These are phyloP conservation scores for Trametopsis cervina DNA, from an alignment of 768 basidiomycete genomes.

Conservation along the genomic window DNA sequence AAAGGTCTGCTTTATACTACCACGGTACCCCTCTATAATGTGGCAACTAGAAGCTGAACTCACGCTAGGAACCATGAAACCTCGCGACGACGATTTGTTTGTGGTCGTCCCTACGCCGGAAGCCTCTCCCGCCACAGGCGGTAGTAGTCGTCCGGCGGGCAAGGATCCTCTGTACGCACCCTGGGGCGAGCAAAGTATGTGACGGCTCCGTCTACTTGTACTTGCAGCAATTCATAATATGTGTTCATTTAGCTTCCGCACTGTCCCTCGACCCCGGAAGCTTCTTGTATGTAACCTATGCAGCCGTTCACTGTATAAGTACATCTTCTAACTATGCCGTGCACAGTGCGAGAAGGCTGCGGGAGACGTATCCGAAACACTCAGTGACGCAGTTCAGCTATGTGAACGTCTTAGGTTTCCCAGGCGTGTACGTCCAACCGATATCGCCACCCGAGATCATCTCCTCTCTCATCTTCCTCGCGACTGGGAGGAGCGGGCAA, in stretches of 20 bases:
- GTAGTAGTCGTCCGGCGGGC: not conserved
- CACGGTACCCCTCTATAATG: no score
- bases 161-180: slow-evolving; percentile 37
- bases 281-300: slow-evolving; percentile 32
- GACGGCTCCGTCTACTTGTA: no score
- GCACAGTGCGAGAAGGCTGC: slow-evolving; percentile 39
- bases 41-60: no score
- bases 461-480: slow-evolving; percentile 40
- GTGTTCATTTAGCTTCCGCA: slow-evolving; percentile 37
- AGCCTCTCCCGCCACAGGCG: not conserved
- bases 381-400: slow-evolving; percentile 51
- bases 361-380: slow-evolving; percentile 53
- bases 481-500: slow-evolving; percentile 33
- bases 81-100: slow-evolving; percentile 7
- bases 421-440: slow-evolving; percentile 39
- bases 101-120: slow-evolving; percentile 11
- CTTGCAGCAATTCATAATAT: no score
- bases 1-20: not conserved
- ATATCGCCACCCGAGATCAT: slow-evolving; percentile 44
- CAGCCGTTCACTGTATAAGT: no score
- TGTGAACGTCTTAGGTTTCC: slow-evolving; percentile 44
- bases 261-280: slow-evolving; percentile 39
- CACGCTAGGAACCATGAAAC: no score
- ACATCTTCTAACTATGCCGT: not conserved
- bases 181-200: slow-evolving; percentile 47